Evolutionary conservation across 768 basidiomycete genomes (phyloP), one percentile per base, ranked within the genome.

Genomic region (Sporobolomyces pararoseus): DNA sequence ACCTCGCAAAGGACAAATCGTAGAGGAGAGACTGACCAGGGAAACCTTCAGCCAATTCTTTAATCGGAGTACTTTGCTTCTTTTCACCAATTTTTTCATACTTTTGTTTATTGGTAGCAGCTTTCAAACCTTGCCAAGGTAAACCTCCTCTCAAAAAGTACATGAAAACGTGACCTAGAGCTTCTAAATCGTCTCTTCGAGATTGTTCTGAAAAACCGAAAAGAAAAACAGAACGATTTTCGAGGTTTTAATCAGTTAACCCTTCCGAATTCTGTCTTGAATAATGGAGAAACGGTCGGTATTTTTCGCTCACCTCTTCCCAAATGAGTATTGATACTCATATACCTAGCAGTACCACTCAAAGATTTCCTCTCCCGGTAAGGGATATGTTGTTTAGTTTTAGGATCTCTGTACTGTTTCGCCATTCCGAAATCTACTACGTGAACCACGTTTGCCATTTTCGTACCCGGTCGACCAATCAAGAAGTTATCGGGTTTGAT

Each of bases 71-170:
- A 19, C 89, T 90, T 82, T 98, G 96, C 84, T 81, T 99, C 88
- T 99, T 99, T 84, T 99, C 95, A 72, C 95, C 95, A 80, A 99
- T 99, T 84, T 98, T 99, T 84, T 99, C 95, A 82, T 99, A 99
- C 84, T 98, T 98, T 80, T 98, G 96, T 83, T 99, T 99, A 84
- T 99, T 98, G 59, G 94, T 99, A 34, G 96, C 96, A 39, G 96
- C 96, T 82, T 98, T 98, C 66, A 99, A 85, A 66, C 96, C 96
- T 79, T 99, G 96, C 96, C 96, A 99, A 29, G 96, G 96, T 62
- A 99, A 79, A 76, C 93, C 95, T 27, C 96, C 96, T 62, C 96
- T 86, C 60, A 98, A 81, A 82, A 99, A 98, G 83, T 99, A 99
- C 90, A 99, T 96, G 83, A 99, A 99, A 75, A 99, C 96, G 82